These are phyloP conservation scores for Aureobasidium namibiae DNA, from an alignment of 2,329 filamentous ascomycete genomes.

Conservation along the genomic window DNA sequence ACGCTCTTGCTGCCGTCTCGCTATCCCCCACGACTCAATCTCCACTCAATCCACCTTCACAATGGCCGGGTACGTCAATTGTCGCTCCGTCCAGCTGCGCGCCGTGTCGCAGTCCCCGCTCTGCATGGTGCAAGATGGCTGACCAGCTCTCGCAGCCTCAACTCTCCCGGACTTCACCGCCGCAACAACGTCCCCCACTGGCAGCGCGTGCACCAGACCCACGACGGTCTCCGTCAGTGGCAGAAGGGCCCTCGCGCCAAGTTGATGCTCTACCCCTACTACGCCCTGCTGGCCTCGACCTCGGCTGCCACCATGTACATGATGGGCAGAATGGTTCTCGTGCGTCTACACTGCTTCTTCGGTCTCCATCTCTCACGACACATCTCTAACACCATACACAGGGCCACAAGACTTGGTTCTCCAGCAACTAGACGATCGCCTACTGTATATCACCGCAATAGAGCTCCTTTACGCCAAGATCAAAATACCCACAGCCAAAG, in stretches of 20 bases:
- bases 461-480: slow-evolving; percentile 1
- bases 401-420: slow-evolving; percentile 71
- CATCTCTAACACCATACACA: slow-evolving; percentile 15
- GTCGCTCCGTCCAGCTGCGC: neutral
- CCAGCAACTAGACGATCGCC: slow-evolving; percentile 12
- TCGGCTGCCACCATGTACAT: slow-evolving; percentile 54
- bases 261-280: slow-evolving; percentile 60
- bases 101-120: neutral
- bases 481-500: slow-evolving; percentile 7
- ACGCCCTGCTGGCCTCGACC: slow-evolving; percentile 37
- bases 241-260: slow-evolving; percentile 62
- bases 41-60: slow-evolving; percentile 28
- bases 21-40: neutral
- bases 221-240: slow-evolving; percentile 67
- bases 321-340: slow-evolving; percentile 60
- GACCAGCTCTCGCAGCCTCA: slow-evolving; percentile 10
- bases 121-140: neutral
- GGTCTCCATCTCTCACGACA: neutral
- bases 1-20: neutral
- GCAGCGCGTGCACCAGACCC: slow-evolving; percentile 67
- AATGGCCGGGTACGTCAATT: slow-evolving; percentile 34
- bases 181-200: slow-evolving; percentile 68
- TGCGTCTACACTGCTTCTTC: slow-evolving; percentile 21
- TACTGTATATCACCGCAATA: slow-evolving; percentile 9
- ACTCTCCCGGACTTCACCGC: slow-evolving; percentile 49